Base-by-base conservation (phyloP, 345 rosid species). In the Citrus australasica region DNA sequence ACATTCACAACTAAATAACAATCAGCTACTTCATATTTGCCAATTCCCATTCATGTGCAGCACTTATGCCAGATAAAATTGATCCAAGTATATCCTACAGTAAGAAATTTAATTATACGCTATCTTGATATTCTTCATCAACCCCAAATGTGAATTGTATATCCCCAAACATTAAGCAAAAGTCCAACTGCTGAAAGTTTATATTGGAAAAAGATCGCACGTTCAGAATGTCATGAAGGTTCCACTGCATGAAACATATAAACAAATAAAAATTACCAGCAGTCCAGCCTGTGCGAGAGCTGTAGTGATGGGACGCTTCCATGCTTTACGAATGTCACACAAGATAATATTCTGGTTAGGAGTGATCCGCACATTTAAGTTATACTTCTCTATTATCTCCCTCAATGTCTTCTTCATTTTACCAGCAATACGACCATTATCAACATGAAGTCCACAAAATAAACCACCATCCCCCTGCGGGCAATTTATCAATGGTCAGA, bases 231-330 rank as follows among this genome's bases (percentile, higher is more conserved):
- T 40, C 71, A 70, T 35, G 42, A 9, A 71, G 40, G 19, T 5
- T 25, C 11, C 17, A 24, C 35, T 51, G 77, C 59, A 79, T 38
- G 78, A 17, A 60, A 38, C 71, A 3, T 13, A 46, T 11, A 11
- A 46, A 46, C 0, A 46, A 46, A 0, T 46, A 13, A 46, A 58
- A 70, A 33, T 0, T 88, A 93, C 99, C 94, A 94, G 89, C 68
- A 96, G 88, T 81, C 99, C 97, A 40, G 92, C 98, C 84, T 94
- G 99, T 62, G 97, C 94, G 77, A 96, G 98, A 81, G 85, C 85
- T 67, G 90, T 87, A 61, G 97, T 84, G 79, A 96, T 90, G n/a
- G 95, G 85, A 64, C 85, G 94, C 88, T 90, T 94, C 98, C 97
- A 93, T 14, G 91, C 89, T 25, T 86, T 87, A 80, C 92, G 93